phyloP scores from a whole-genome alignment of 1,284 basidiomycete species.

The Austroboletus niveus region DNA sequence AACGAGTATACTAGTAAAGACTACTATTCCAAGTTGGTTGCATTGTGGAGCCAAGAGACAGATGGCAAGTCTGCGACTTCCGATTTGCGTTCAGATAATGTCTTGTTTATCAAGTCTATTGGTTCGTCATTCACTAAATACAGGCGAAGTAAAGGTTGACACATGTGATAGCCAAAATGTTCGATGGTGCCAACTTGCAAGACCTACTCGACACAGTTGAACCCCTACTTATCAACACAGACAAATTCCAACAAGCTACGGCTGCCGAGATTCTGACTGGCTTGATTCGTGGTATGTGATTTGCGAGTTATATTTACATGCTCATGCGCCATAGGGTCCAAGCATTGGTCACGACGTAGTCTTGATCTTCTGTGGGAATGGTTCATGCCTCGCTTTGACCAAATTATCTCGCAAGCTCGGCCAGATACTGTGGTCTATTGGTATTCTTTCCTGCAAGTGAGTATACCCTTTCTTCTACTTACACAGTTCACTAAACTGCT shows the following conservation, averaged over 20 bases:
- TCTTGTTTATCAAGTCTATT: constrained; percentile 65
- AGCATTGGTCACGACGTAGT: constrained; percentile 80
- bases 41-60: constrained; percentile 74
- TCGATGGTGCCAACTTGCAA: constrained; percentile 54
- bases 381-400: constrained; percentile 68
- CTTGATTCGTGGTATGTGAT: constrained; percentile 54
- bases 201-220: constrained; percentile 57
- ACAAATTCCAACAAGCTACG: constrained; percentile 92
- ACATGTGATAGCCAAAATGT: constrained; percentile 56
- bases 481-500: constrained; percentile 5
- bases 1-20: constrained; percentile 46
- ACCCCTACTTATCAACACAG: constrained; percentile 60
- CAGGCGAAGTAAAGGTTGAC: constrained; percentile 1
- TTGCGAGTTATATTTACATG: not conserved
- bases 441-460: constrained; percentile 64
- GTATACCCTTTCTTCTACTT: not conserved
- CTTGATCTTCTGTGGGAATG: constrained; percentile 77
- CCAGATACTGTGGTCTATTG: constrained; percentile 81
- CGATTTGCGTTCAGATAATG: constrained; percentile 65
- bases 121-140: constrained; percentile 40
- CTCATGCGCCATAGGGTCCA: constrained; percentile 60
- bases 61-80: constrained; percentile 47
- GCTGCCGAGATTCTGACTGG: constrained; percentile 87
- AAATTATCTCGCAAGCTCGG: constrained; percentile 76
- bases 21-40: constrained; percentile 62